A percentile compares a stretch with the other conserved stretches of the same genome.
Evolutionary conservation across 164 flowering plant genomes (phyloP).

Genomic region (Houttuynia cordata): DNA sequence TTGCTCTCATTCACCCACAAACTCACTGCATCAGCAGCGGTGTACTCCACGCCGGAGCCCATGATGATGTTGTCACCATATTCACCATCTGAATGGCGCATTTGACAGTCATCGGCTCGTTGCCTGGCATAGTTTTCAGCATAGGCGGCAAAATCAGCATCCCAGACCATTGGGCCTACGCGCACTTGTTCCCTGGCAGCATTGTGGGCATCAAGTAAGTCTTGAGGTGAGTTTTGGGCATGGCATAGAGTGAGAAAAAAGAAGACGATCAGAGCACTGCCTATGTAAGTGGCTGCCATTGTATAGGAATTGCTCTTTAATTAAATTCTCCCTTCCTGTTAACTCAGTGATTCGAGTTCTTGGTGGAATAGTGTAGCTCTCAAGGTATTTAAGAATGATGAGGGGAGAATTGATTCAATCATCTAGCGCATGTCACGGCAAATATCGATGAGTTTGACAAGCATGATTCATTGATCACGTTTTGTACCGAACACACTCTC

Average conservation of each 20-base stretch:
- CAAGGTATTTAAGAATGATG: too few relatives aligned
- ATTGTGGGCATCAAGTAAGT: constrained; percentile 5
- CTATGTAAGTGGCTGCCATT: too few relatives aligned
- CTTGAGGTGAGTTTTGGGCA: background rate
- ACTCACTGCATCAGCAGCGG: background rate
- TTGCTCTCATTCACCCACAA: background rate
- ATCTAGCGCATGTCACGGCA: too few relatives aligned
- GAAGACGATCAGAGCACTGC: background rate
- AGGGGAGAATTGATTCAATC: too few relatives aligned
- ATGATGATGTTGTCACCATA: constrained; percentile 50
- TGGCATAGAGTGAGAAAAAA: background rate
- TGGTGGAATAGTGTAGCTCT: too few relatives aligned
- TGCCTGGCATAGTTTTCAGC: constrained; percentile 18
- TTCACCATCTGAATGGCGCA: constrained; percentile 20
- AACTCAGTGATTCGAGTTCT: too few relatives aligned
- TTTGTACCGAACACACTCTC: too few relatives aligned
- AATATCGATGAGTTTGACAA: too few relatives aligned
- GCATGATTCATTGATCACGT: too few relatives aligned
- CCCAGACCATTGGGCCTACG: constrained; percentile 1
- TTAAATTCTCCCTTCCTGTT: too few relatives aligned
- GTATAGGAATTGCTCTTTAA: too few relatives aligned
- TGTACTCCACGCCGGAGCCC: constrained; percentile 6
- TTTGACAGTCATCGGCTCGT: constrained; percentile 22
- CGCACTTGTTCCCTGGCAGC: background rate
- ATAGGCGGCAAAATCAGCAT: constrained; percentile 5